Percentiles rank a stretch among this genome's conserved stretches.
Evolutionary conservation across 176 grass and related monocot species (phyloP).

Genomic region (Lolium perenne): DNA sequence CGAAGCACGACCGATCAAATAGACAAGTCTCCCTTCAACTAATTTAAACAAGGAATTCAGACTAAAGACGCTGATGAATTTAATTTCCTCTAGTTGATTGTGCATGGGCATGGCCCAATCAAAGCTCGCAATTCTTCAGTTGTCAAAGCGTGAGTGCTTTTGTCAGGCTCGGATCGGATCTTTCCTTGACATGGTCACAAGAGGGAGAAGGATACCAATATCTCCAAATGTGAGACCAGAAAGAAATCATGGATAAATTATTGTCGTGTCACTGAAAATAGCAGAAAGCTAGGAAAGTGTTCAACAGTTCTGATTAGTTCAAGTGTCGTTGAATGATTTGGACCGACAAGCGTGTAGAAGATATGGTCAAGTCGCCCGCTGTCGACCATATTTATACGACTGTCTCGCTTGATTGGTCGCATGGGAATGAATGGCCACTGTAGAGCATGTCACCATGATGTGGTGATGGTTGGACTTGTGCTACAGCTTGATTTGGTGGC

Average conservation of each 20-base stretch:
- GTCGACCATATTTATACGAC: slow-evolving; percentile 15
- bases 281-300: background rate
- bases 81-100: background rate
- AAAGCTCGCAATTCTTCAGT: background rate
- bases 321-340: slow-evolving; percentile 52
- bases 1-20: background rate
- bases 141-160: slow-evolving; percentile 25
- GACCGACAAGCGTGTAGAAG: slow-evolving; percentile 46
- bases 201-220: background rate
- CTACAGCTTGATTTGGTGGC: background rate
- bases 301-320: slow-evolving; percentile 1
- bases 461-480: slow-evolving; percentile 35
- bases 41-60: background rate
- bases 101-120: background rate
- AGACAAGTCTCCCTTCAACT: slow-evolving; percentile 22
- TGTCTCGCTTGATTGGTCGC: slow-evolving; percentile 42
- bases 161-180: slow-evolving; percentile 33
- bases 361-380: slow-evolving; percentile 41
- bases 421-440: slow-evolving; percentile 25
- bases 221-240: slow-evolving; percentile 9
- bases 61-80: background rate
- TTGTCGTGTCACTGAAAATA: background rate
- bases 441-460: slow-evolving; percentile 25
- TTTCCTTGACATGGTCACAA: slow-evolving; percentile 28
- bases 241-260: background rate